Percentiles rank a stretch among this genome's conserved stretches.
These are phyloP conservation scores for Trichoderma brevicompactum DNA, from an alignment of 2,329 filamentous ascomycete genomes.

Conservation along the genomic window DNA sequence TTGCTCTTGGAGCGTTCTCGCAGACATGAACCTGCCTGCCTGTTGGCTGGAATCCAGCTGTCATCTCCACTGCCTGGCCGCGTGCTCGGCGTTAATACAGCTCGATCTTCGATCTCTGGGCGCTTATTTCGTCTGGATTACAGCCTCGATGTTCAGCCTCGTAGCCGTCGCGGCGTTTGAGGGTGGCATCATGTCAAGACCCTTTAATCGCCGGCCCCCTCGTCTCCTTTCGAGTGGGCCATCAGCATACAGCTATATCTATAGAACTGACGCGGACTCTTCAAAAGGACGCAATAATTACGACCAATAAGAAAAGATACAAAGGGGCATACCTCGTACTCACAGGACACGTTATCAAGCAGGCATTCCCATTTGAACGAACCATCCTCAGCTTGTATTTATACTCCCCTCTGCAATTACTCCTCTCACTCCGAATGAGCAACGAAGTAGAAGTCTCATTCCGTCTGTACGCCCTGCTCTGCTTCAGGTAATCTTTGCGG, in stretches of 20 bases:
- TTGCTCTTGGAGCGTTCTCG: not conserved
- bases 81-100: conserved; percentile 1
- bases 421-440: conserved; percentile 5
- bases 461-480: not conserved
- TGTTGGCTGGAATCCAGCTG: conserved; percentile 7
- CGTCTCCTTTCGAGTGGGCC: conserved; percentile 16
- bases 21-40: not conserved
- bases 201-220: conserved; percentile 20
- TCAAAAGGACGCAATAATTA: not conserved
- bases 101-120: conserved; percentile 15
- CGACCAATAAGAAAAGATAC: not conserved
- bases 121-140: conserved; percentile 19
- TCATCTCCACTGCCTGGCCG: conserved; percentile 6
- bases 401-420: not conserved
- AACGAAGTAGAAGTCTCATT: not conserved
- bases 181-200: not conserved
- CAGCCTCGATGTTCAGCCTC: conserved; percentile 27
- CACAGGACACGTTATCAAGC: not conserved
- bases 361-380: not conserved
- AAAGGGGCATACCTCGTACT: not conserved
- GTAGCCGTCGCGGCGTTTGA: not conserved
- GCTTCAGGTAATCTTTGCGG: not conserved
- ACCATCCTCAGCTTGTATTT: not conserved
- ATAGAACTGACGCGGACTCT: not conserved
- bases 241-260: conserved; percentile 5